Evolutionary conservation across 2,329 filamentous ascomycete genomes (phyloP).

Genomic region (Paecilomyces sp.): DNA sequence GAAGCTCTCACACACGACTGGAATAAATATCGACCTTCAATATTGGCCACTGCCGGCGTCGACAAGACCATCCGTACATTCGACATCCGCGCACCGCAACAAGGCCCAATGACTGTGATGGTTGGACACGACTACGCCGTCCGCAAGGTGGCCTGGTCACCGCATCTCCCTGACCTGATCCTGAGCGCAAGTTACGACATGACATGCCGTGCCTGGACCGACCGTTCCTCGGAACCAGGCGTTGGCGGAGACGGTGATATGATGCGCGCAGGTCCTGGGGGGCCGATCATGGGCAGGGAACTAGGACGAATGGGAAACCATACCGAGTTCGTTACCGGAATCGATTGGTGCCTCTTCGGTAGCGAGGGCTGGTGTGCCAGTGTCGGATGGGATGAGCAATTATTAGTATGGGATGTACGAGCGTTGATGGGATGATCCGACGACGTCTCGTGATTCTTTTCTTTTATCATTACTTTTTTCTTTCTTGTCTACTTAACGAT

Average conservation of each 20-base stretch:
- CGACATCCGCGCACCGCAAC: slow-evolving; percentile 70
- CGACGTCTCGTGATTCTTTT: slow-evolving; percentile 7
- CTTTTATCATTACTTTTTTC: not conserved
- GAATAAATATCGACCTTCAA: slow-evolving; percentile 90
- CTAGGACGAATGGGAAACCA: slow-evolving; percentile 85
- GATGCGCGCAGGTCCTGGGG: slow-evolving; percentile 31
- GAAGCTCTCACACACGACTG: slow-evolving; percentile 95
- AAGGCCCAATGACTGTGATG: slow-evolving; percentile 66
- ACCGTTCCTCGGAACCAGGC: slow-evolving; percentile 48
- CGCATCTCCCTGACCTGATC: slow-evolving; percentile 81
- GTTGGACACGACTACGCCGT: slow-evolving; percentile 88
- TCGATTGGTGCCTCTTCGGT: slow-evolving; percentile 97
- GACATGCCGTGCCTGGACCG: slow-evolving; percentile 91
- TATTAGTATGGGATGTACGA: slow-evolving; percentile 87
- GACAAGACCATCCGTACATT: slow-evolving; percentile 84
- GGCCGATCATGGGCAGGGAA: slow-evolving; percentile 54
- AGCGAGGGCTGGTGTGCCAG: slow-evolving; percentile 93
- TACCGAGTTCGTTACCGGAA: slow-evolving; percentile 91
- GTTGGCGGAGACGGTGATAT: slow-evolving; percentile 29
- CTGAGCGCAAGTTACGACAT: slow-evolving; percentile 94
- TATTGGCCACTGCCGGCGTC: slow-evolving; percentile 83
- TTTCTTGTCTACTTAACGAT: not conserved
- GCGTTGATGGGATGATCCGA: slow-evolving; percentile 45
- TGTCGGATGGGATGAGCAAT: slow-evolving; percentile 86
- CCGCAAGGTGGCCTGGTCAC: slow-evolving; percentile 79